Conservation (phyloP, 192 early-diverging fungal genomes). For the Coemansia sp. region DNA sequence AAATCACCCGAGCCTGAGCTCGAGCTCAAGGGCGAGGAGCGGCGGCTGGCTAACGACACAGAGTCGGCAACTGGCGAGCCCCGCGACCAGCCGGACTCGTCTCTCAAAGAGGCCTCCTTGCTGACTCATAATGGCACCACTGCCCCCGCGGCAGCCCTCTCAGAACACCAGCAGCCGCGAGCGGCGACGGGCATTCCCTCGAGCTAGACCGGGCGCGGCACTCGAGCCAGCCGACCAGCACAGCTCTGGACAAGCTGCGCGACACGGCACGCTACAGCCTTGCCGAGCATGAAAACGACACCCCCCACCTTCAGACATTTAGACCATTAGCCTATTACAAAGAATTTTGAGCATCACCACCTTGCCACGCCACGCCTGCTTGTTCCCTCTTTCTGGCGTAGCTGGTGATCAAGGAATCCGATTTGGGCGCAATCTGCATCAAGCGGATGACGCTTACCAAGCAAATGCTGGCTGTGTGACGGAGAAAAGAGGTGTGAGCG, state of each 20-base stretch:
- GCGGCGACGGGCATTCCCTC: neutral
- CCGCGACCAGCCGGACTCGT: neutral
- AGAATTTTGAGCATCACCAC: no score
- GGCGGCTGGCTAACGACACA: neutral
- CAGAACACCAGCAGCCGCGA: conserved; percentile 1
- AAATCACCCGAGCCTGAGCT: conserved; percentile 12
- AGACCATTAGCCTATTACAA: neutral
- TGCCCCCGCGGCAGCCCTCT: neutral
- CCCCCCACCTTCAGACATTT: neutral
- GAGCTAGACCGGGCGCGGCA: neutral
- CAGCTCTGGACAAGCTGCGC: no score
- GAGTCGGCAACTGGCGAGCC: neutral
- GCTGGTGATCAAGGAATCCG: no score
- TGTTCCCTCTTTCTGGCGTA: no score
- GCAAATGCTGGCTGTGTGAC: no score
- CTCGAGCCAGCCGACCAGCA: neutral
- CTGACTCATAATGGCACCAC: neutral
- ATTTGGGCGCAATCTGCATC: no score
- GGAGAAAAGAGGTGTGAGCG: no score
- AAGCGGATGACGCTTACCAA: no score
- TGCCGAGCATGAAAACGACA: neutral
- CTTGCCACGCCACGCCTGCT: no score
- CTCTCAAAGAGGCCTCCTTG: neutral
- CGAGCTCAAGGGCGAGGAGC: neutral
- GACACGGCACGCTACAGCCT: no score